These are phyloP conservation scores for Raddia distichophylla DNA, from an alignment of 176 grass and related monocot species.

Conservation along the genomic window DNA sequence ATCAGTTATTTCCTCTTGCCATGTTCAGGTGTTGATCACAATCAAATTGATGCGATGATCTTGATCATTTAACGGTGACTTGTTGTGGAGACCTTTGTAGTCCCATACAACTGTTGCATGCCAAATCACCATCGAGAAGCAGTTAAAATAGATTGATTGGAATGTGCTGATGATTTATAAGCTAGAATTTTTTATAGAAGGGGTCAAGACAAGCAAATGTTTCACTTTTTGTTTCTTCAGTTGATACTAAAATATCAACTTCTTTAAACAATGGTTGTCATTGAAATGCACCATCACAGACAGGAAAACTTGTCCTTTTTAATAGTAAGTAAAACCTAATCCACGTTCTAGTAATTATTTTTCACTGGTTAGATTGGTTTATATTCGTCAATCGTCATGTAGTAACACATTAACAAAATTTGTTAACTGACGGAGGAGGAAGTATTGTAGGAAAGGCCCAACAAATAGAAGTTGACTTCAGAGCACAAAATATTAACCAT, in stretches of 20 bases:
- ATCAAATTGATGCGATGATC: slow-evolving; percentile 11
- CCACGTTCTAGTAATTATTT: not conserved
- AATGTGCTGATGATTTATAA: slow-evolving; percentile 7
- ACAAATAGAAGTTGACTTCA: not conserved
- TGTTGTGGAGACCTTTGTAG: slow-evolving; percentile 2
- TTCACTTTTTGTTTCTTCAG: not conserved
- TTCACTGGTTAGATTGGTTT: not conserved
- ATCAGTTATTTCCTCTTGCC: not conserved
- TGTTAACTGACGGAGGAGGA: not conserved
- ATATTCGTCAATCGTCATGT: not conserved
- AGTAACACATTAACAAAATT: not conserved
- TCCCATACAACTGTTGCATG: slow-evolving; percentile 6
- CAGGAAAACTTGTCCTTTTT: not conserved
- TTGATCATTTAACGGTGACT: not conserved
- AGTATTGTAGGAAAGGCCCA: no score
- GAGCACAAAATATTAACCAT: not conserved
- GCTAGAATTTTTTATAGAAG: not conserved
- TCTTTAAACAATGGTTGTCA: not conserved
- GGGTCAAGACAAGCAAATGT: not conserved
- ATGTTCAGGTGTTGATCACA: not conserved
- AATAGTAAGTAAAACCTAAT: slow-evolving; percentile 8
- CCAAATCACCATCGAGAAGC: not conserved
- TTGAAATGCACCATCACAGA: not conserved
- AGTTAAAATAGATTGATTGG: not conserved
- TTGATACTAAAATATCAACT: slow-evolving; percentile 13